Evolutionary conservation across 1,284 basidiomycete species (phyloP).

Genomic region (Phenoliferia sp.): DNA sequence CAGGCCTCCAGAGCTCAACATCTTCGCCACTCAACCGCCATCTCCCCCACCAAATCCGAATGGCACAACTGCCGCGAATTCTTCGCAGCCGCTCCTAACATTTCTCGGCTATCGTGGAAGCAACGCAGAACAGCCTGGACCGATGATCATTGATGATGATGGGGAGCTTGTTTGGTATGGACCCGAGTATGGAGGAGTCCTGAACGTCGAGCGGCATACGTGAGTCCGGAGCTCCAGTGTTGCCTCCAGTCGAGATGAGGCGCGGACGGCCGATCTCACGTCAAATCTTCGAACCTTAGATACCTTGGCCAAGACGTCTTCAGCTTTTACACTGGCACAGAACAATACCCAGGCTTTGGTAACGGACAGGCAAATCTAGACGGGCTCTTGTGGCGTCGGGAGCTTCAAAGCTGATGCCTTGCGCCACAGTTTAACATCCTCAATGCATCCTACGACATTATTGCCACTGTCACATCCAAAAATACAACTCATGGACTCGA

Average conservation of each 20-base stretch:
- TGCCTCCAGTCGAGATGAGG: no score
- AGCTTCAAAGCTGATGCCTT: background rate
- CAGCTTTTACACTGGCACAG: constrained; percentile 10
- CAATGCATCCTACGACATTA: constrained; percentile 33
- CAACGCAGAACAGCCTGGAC: constrained; percentile 20
- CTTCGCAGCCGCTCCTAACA: constrained; percentile 14
- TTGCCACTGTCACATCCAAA: constrained; percentile 30
- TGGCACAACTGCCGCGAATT: no score
- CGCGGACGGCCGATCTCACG: no score
- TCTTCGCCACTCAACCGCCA: background rate
- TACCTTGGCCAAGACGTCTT: constrained; percentile 3
- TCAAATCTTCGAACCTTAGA: background rate
- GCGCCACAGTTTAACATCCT: constrained; percentile 25
- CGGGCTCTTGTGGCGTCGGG: background rate
- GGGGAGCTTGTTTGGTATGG: constrained; percentile 40
- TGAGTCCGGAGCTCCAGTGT: background rate
- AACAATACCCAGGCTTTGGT: constrained; percentile 15
- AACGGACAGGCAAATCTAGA: constrained; percentile 4
- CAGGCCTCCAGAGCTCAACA: background rate
- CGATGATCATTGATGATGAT: constrained; percentile 33
- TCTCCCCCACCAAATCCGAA: background rate
- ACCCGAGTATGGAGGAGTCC: constrained; percentile 20
- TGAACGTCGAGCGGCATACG: constrained; percentile 35
- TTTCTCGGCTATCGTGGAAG: constrained; percentile 37
- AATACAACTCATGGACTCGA: constrained; percentile 11